Conservation (phyloP, 192 early-diverging fungal genomes). For the Umbelopsis sp. region DNA sequence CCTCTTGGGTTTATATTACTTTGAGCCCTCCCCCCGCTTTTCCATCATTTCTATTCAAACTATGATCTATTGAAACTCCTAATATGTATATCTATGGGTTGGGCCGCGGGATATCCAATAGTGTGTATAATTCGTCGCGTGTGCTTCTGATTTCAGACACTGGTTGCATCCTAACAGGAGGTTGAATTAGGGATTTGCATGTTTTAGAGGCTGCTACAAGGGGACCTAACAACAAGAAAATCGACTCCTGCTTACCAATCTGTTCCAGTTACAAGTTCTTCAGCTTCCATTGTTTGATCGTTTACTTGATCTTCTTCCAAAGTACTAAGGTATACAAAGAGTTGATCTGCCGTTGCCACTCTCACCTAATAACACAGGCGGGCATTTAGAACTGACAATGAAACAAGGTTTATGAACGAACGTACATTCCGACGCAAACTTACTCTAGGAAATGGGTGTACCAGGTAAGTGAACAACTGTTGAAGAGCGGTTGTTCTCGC, state of each 20-base stretch:
- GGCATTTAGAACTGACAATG: background rate
- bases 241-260: slow-evolving; percentile 59
- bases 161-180: slow-evolving; percentile 47
- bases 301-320: slow-evolving; percentile 50
- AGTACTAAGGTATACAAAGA: slow-evolving; percentile 69
- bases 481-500: slow-evolving; percentile 56
- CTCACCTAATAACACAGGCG: slow-evolving; percentile 56
- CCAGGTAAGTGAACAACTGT: slow-evolving; percentile 64
- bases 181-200: background rate
- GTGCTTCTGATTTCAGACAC: slow-evolving; percentile 45
- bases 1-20: no score
- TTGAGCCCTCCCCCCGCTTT: background rate
- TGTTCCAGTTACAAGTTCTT: slow-evolving; percentile 63
- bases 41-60: slow-evolving; percentile 10
- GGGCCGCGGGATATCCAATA: slow-evolving; percentile 28
- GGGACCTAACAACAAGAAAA: background rate
- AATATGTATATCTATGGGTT: slow-evolving; percentile 1
- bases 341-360: slow-evolving; percentile 65
- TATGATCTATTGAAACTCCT: slow-evolving; percentile 2
- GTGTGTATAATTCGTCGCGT: slow-evolving; percentile 44
- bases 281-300: slow-evolving; percentile 51
- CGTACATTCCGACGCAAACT: slow-evolving; percentile 12
- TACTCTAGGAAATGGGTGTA: slow-evolving; percentile 79
- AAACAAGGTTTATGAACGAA: slow-evolving; percentile 1
- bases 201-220: background rate